Evolutionary conservation across 1,284 basidiomycete species (phyloP).

Genomic region (Heterobasidion parviporum): DNA sequence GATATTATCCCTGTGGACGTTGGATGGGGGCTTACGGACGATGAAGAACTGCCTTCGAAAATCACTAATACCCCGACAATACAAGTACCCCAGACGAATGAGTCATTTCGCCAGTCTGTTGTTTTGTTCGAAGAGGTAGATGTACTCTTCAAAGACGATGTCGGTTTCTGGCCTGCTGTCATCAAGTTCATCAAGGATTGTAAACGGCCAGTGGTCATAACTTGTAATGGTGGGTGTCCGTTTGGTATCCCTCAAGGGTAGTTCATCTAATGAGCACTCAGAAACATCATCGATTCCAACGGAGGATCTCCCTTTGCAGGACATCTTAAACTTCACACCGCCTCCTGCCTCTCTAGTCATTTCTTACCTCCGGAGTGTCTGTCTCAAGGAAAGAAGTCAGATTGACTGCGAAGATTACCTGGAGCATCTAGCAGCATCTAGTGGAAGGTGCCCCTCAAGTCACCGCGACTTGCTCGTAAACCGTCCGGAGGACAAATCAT

Average conservation of each 20-base stretch:
- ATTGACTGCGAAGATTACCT: constrained; percentile 17
- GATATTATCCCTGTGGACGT: neutral
- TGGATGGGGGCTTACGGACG: neutral
- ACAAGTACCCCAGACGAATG: neutral
- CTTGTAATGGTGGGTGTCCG: constrained; percentile 75
- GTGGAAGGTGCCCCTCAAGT: neutral
- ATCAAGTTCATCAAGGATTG: constrained; percentile 75
- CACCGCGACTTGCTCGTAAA: neutral
- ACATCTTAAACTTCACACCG: constrained; percentile 57
- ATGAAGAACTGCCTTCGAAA: neutral
- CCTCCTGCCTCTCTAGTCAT: constrained; percentile 50
- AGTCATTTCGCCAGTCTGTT: constrained; percentile 60
- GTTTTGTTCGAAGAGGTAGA: constrained; percentile 98
- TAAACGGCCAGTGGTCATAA: constrained; percentile 81
- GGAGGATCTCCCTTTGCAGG: constrained; percentile 71
- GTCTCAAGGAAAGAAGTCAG: constrained; percentile 45
- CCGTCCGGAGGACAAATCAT: neutral
- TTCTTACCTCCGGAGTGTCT: constrained; percentile 68
- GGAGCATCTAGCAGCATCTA: neutral
- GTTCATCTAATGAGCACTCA: constrained; percentile 22
- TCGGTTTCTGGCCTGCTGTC: constrained; percentile 87
- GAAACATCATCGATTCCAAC: constrained; percentile 69
- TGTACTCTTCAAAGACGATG: constrained; percentile 85
- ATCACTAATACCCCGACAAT: neutral
- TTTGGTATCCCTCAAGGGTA: constrained; percentile 4